Base-by-base conservation (phyloP, 768 basidiomycete species). In the Serendipita vermifera region DNA sequence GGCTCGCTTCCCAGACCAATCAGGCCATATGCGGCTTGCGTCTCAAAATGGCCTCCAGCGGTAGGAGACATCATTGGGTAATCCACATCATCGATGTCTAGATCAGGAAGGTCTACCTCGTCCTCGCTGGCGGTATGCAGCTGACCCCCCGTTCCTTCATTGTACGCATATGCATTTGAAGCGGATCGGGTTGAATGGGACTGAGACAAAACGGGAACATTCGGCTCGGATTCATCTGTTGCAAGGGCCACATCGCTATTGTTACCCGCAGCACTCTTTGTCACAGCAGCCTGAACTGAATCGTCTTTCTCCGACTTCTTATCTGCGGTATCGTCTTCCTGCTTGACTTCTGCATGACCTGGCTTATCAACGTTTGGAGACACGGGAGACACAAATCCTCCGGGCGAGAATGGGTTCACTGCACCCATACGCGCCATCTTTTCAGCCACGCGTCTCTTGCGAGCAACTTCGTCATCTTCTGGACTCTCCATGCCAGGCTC, bases 361-460 rank as follows among this genome's bases (percentile, higher is more conserved):
- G n/a, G n/a, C n/a, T n/a, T 31, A 27, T 51, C 27, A 51, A 7
- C 22, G 22, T 31, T 22, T 27, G 46, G 27, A 20, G 46, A 51
- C n/a, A 31, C 32, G 46, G 46, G 46, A 26, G 46, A 51, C 9
- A 29, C 9, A n/a, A 41, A 41, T 1, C 46, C 27, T 11, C 46
- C 24, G 2, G 71, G 67, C 5, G 72, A 68, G 55, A 82, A 74
- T 2, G 82, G 78, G 61, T 82, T 72, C 70, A 75, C 69, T 60
- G 77, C 75, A 14, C 83, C 85, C 71, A 79, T 80, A 67, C 79
- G 77, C 5, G 80, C 79, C 33, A 80, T 63, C 20, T 69, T 71
- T 58, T 79, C 82, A 22, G 82, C 77, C 20, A 85, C 75, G 53
- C 77, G 78, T 59, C 73, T 75, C 38, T 75, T 73, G 33, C 78